Base-by-base conservation (phyloP, 179 eudicot genomes). In the Monotropa hypopitys region DNA sequence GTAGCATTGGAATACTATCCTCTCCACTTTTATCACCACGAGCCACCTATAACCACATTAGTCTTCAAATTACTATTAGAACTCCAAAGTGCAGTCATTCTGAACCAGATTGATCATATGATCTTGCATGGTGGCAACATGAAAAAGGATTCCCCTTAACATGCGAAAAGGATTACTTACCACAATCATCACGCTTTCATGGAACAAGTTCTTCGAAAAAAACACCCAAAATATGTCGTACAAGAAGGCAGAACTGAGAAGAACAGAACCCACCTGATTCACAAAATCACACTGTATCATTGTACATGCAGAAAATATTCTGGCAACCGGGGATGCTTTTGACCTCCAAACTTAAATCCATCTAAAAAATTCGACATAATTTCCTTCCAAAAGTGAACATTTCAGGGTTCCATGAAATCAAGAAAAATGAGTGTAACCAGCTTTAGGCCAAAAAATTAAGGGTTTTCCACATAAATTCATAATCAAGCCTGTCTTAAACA, bases 191-290 rank as follows among this genome's bases (percentile, higher is more conserved):
- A 92, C 93, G 43, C 96, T 92, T 84, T 88, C 91, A 67, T 91
- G 87, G 87, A 92, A 92, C 76, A 89, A 81, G 77, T 80, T 83
- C 80, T 89, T 91, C 0, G 96, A 92, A 70, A 87, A 75, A 61
- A 91, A 92, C 71, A 91, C 96, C 96, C 97, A 91, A 78, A 92
- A 92, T 76, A 92, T 91, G 88, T 91, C 97, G 35, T 92, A 92
- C 74, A 92, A 78, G 78, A 92, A 89, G 80, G 96, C 93, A 71
- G 93, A 91, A 53, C 90, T 70, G 63, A 92, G 88, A 70, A 92
- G 93, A 77, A 92, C 91, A 1, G 94, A 75, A 7, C 91, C 96
- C 77, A 92, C 96, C 96, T 92, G 88, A 79, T 83, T 74, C 72
- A 78, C 28, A 80, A 76, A 72, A 72, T 8, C 47, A 78, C 10